Evolutionary conservation across 805 yeast species (phyloP).

Genomic region (Peterozyma toletana): DNA sequence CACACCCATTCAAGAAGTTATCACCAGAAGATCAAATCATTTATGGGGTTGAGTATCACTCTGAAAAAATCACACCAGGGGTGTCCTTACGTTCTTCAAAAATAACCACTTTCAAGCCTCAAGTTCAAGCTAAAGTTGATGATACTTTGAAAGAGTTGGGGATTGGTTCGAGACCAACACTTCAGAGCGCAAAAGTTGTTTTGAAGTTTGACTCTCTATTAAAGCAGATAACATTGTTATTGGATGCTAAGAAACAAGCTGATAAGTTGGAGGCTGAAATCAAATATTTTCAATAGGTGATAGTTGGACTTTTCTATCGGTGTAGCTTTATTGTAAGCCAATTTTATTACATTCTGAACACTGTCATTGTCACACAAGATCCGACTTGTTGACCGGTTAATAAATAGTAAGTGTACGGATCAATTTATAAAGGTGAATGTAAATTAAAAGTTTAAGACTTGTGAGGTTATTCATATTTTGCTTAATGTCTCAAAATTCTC

Average conservation of each 20-base stretch:
- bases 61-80: slow-evolving; percentile 70
- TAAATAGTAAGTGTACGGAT: too few species aligned
- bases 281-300: slow-evolving; percentile 16
- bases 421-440: too few species aligned
- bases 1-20: slow-evolving; percentile 36
- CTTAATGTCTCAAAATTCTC: too few species aligned
- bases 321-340: too few species aligned
- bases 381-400: too few species aligned
- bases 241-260: slow-evolving; percentile 79
- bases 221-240: slow-evolving; percentile 58
- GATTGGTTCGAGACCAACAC: slow-evolving; percentile 72
- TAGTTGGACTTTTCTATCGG: too few species aligned
- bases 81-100: slow-evolving; percentile 76
- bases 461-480: too few species aligned
- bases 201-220: slow-evolving; percentile 70
- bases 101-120: slow-evolving; percentile 72
- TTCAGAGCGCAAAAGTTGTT: slow-evolving; percentile 79
- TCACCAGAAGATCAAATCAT: slow-evolving; percentile 76
- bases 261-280: slow-evolving; percentile 85
- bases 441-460: too few species aligned
- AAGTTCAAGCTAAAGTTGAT: slow-evolving; percentile 54
- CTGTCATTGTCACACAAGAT: too few species aligned
- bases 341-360: too few species aligned
- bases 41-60: slow-evolving; percentile 76
- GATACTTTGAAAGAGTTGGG: slow-evolving; percentile 71